phyloP scores from a whole-genome alignment of 176 grass and related monocot species.

The Calamus simplicifolius region DNA sequence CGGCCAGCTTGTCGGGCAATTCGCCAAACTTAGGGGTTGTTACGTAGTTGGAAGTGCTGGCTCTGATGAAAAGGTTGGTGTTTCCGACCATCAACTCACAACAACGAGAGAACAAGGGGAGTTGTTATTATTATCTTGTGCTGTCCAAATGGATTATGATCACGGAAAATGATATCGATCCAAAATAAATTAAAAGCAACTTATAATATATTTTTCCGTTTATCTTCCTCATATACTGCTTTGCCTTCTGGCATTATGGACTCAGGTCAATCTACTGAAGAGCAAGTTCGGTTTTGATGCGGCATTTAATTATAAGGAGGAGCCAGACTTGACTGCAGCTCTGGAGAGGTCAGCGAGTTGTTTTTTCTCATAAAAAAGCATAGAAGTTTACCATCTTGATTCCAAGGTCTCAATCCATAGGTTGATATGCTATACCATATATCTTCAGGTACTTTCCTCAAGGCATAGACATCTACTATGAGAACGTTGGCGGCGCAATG shows the following conservation, averaged over 20 bases:
- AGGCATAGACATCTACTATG: conserved; percentile 68
- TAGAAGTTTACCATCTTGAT: too few relatives aligned
- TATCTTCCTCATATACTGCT: too few relatives aligned
- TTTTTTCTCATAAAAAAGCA: too few relatives aligned
- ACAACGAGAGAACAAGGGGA: not conserved
- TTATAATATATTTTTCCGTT: too few relatives aligned
- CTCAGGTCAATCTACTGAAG: conserved; percentile 40
- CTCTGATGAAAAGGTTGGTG: too few relatives aligned
- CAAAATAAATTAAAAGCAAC: too few relatives aligned
- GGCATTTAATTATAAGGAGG: conserved; percentile 76
- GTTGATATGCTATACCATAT: too few relatives aligned
- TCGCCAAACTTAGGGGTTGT: conserved; percentile 49
- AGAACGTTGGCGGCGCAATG: conserved; percentile 48
- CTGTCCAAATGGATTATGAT: too few relatives aligned
- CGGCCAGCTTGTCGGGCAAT: conserved; percentile 32
- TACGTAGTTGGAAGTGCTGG: conserved; percentile 30
- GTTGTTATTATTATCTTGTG: too few relatives aligned
- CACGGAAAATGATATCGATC: too few relatives aligned
- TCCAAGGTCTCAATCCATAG: too few relatives aligned
- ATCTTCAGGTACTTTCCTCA: conserved; percentile 28
- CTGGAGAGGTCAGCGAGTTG: conserved; percentile 24
- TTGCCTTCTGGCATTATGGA: not conserved
- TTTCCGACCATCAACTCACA: too few relatives aligned
- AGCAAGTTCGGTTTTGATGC: conserved; percentile 44
- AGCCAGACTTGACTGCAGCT: conserved; percentile 18